phyloP scores from a whole-genome alignment of 345 rosid species.

The Eucalyptus victrix region DNA sequence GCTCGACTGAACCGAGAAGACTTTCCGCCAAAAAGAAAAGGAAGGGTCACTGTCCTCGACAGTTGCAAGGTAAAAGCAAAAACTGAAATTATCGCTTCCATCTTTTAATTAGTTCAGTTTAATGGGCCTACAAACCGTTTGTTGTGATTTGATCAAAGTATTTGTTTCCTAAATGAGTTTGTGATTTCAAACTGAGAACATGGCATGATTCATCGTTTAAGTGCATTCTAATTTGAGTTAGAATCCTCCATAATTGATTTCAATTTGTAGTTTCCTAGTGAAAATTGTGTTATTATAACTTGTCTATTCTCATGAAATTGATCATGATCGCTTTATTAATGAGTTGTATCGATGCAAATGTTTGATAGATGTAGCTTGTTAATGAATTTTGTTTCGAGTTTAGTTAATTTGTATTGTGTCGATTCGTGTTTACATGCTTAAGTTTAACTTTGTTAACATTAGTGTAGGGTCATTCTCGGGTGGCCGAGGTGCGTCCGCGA shows the following conservation, averaged over 20 bases:
- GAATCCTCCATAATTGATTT: neutral
- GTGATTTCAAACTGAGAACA: neutral
- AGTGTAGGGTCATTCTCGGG: neutral
- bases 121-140: neutral
- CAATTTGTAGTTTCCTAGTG: too few relatives aligned
- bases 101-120: neutral
- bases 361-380: neutral
- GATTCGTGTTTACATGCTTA: neutral
- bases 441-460: neutral
- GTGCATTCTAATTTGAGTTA: neutral
- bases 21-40: neutral
- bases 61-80: neutral
- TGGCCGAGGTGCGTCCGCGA: too few relatives aligned
- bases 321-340: too few relatives aligned
- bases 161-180: neutral
- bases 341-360: neutral
- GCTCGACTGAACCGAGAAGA: neutral
- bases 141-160: neutral
- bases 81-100: neutral
- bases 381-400: neutral
- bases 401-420: neutral
- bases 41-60: neutral
- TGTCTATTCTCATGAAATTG: neutral
- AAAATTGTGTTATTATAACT: too few relatives aligned
- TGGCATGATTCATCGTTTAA: neutral